phyloP scores from a whole-genome alignment of 2,329 filamentous ascomycete species.

The Chrysoporthe cubensis region DNA sequence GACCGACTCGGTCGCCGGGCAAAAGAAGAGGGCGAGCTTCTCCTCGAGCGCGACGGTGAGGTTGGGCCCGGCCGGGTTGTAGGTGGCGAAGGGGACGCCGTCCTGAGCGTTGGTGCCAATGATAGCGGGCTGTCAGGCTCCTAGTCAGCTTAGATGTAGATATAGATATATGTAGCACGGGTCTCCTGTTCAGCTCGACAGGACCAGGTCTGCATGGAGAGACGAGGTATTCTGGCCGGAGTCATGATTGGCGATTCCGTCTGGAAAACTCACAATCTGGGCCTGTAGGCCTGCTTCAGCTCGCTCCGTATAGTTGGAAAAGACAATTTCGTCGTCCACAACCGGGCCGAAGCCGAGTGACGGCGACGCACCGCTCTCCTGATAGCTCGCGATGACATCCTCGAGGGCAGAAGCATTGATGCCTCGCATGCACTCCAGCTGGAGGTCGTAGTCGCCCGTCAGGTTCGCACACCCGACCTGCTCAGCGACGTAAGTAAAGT shows the following conservation, averaged over 20 bases:
- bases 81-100: slow-evolving; percentile 32
- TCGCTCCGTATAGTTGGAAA: slow-evolving; percentile 39
- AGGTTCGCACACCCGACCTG: slow-evolving; percentile 43
- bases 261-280: slow-evolving; percentile 31
- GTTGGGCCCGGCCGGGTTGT: slow-evolving; percentile 28
- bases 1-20: slow-evolving; percentile 28
- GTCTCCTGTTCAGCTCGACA: no score
- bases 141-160: not conserved
- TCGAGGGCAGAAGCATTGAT: slow-evolving; percentile 40
- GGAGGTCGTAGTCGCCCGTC: slow-evolving; percentile 32
- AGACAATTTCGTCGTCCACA: slow-evolving; percentile 39
- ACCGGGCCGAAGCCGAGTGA: slow-evolving; percentile 38
- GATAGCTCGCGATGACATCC: slow-evolving; percentile 36
- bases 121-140: slow-evolving; percentile 29
- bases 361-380: slow-evolving; percentile 34
- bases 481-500: slow-evolving; percentile 45
- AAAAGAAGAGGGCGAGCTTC: slow-evolving; percentile 33
- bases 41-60: slow-evolving; percentile 20
- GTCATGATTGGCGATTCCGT: no score
- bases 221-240: no score
- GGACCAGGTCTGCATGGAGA: no score
- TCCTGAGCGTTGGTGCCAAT: slow-evolving; percentile 35
- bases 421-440: slow-evolving; percentile 45
- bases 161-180: no score
- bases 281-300: slow-evolving; percentile 36